These are phyloP conservation scores for Mycena albidolilacea DNA, from an alignment of 768 basidiomycete species.

Conservation along the genomic window DNA sequence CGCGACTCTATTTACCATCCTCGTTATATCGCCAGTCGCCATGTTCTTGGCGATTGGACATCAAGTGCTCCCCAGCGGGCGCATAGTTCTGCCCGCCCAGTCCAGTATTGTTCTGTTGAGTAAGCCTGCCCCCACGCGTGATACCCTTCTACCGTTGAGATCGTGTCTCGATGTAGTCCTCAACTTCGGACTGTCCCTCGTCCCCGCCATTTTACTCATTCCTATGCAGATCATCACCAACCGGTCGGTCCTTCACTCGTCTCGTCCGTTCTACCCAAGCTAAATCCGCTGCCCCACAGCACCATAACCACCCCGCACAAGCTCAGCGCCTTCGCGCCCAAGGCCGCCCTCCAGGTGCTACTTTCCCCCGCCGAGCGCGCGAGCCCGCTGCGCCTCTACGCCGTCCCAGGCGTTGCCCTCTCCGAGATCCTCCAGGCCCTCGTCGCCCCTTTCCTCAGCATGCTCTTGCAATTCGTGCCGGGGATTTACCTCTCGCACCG, in stretches of 20 bases:
- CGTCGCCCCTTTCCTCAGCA: conserved; percentile 1
- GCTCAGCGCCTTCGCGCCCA: conserved; percentile 27
- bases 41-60: not conserved
- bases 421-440: conserved; percentile 10
- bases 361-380: conserved; percentile 35
- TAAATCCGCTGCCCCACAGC: not conserved
- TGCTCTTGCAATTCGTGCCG: conserved; percentile 6
- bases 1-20: conserved; percentile 6
- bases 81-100: not conserved
- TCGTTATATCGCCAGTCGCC: conserved; percentile 11
- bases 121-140: not conserved
- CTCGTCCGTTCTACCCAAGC: not conserved
- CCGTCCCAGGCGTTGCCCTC: conserved; percentile 32
- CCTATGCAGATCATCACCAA: conserved; percentile 31
- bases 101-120: not conserved
- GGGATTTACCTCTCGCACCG: not conserved
- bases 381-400: conserved; percentile 27
- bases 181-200: not conserved
- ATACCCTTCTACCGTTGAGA: not conserved
- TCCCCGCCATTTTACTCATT: conserved; percentile 23
- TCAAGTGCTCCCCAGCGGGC: not conserved
- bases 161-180: not conserved
- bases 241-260: conserved; percentile 5
- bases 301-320: conserved; percentile 31
- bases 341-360: conserved; percentile 22